Evolutionary conservation across 2,329 filamentous ascomycete genomes (phyloP).

Genomic region (Fusarium sp.): DNA sequence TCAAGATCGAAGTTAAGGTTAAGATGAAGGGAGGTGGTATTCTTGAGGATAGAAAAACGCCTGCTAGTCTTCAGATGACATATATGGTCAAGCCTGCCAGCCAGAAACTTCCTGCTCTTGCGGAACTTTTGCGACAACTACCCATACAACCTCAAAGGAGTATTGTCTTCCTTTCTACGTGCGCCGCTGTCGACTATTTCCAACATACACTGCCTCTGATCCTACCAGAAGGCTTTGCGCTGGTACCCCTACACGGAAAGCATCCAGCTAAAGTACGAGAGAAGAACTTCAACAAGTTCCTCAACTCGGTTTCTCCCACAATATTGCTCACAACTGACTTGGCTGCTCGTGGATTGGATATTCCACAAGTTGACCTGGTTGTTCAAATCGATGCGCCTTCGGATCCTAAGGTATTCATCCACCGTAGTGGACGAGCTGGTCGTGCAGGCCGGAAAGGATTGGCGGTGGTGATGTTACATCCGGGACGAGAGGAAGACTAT

Average conservation of each 20-base stretch:
- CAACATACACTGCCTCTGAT: constrained; percentile 80
- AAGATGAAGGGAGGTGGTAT: constrained; percentile 75
- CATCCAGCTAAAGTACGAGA: constrained; percentile 87
- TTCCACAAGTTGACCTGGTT: constrained; percentile 90
- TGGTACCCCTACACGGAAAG: constrained; percentile 91
- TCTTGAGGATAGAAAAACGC: constrained; percentile 85
- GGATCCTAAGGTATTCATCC: constrained; percentile 94
- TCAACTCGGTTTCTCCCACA: constrained; percentile 77
- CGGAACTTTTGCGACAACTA: constrained; percentile 74
- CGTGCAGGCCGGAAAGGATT: constrained; percentile 88
- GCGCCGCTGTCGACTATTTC: constrained; percentile 95
- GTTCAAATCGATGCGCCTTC: constrained; percentile 85
- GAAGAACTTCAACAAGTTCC: constrained; percentile 86
- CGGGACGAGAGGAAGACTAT: constrained; percentile 90
- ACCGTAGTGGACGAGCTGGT: constrained; percentile 89
- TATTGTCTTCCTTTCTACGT: constrained; percentile 94
- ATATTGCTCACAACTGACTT: constrained; percentile 94
- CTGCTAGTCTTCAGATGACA: constrained; percentile 91
- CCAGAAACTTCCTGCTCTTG: constrained; percentile 81
- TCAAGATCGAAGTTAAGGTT: constrained; percentile 94
- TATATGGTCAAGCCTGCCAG: constrained; percentile 81
- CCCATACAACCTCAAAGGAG: constrained; percentile 82
- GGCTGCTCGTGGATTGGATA: constrained; percentile 89
- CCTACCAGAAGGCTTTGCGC: constrained; percentile 72
- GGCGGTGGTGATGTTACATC: constrained; percentile 85